Evolutionary conservation across 371 early-diverging fungal species (phyloP), one percentile per base, ranked within the genome.

Genomic region (Mortierella sp.): DNA sequence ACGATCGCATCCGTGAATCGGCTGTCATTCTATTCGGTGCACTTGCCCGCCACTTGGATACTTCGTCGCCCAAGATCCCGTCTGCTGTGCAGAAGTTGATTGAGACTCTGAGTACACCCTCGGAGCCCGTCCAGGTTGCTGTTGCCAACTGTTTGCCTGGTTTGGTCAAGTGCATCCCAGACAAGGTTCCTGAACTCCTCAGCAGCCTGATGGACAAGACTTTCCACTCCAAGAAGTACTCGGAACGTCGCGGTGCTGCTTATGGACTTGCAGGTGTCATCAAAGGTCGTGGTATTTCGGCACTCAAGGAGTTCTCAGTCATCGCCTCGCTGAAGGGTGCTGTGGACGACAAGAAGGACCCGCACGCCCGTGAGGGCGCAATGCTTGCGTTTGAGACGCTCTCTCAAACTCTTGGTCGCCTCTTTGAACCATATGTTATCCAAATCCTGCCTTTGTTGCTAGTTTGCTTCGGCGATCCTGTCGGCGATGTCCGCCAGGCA

Each of bases 361-460:
- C 86, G 49, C 87, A 91, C 67, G 81, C 85, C 58, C 88, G 96
- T 29, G 95, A 98, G 81, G 99, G 99, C 64, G 95, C 98, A 16
- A 74, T 98, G 63, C 91, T 98, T 82, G 96, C 94, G 0, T 93
- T 94, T 54, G 98, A 98, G 80, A 92, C 95, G 2, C 80, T 98
- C 37, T 90, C 96, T 0, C 85, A 83, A 51, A 85, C 89, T 10
- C 78, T 98, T 45, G 97, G 96, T 16, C 91, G 97, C 53, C 82
- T 96, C 67, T 98, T 98, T 77, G 99, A 98, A 72, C 99, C 99
- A n/a, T 97, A 96, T 68, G 90, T 97, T 43, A 93, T 96, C 60
- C 95, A 97, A 77, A 90, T 96, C 58, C 73, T 96, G 51, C 98
- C 98, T 10, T 73, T 90, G 34, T 84, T 98, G 59, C 85, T 98